Conservation (phyloP, 306 rosid species). For the Fragaria vesca region DNA sequence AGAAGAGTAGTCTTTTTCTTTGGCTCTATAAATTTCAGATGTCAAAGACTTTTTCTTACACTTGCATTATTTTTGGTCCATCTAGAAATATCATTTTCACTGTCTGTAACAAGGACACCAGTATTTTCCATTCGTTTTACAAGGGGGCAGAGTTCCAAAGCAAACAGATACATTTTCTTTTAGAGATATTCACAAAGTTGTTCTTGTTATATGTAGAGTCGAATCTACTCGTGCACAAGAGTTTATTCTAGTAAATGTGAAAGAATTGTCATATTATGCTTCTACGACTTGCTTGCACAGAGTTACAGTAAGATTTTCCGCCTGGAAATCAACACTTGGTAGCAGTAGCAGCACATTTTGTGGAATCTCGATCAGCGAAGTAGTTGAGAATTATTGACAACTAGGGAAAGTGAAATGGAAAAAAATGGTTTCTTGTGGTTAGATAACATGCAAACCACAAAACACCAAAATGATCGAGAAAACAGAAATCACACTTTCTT, state of each 20-base stretch:
- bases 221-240: neutral
- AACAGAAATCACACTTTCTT: neutral
- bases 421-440: neutral
- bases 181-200: neutral
- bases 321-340: neutral
- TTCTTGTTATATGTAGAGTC: neutral
- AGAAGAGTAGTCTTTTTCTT: neutral
- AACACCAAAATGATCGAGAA: neutral
- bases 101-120: neutral
- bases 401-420: neutral
- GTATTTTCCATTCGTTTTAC: neutral
- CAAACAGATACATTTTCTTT: neutral
- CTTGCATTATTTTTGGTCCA: constrained; percentile 15
- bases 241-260: neutral
- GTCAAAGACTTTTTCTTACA: constrained; percentile 7
- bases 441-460: neutral
- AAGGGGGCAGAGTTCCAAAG: neutral
- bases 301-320: neutral
- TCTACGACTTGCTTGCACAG: neutral
- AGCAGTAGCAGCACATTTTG: neutral
- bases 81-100: constrained; percentile 5
- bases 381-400: neutral
- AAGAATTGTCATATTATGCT: neutral
- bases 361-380: neutral
- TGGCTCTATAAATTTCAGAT: neutral